Percentiles rank a stretch among this genome's conserved stretches.
These are phyloP conservation scores for Asterophora parasitica DNA, from an alignment of 768 basidiomycete species.

Conservation along the genomic window DNA sequence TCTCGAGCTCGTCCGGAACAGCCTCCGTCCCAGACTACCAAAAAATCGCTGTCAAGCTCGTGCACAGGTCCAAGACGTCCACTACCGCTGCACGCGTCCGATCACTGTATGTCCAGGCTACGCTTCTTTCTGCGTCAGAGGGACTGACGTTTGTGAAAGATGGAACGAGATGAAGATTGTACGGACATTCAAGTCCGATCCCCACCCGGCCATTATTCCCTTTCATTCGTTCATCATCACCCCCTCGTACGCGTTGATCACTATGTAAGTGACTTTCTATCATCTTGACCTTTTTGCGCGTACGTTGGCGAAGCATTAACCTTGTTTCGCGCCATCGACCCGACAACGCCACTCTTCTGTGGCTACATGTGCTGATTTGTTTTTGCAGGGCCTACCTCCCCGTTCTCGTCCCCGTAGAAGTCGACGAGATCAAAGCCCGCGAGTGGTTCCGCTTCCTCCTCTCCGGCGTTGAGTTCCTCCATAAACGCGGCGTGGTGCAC, in stretches of 20 bases:
- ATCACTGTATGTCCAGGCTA: constrained; percentile 58
- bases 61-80: constrained; percentile 79
- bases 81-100: constrained; percentile 87
- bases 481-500: constrained; percentile 79
- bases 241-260: constrained; percentile 83
- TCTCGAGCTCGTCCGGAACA: constrained; percentile 25
- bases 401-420: constrained; percentile 83
- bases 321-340: too few species aligned
- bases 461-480: constrained; percentile 80
- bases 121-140: background rate
- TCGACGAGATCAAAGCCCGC: constrained; percentile 71
- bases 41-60: constrained; percentile 89
- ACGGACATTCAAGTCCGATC: constrained; percentile 73
- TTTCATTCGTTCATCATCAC: constrained; percentile 95
- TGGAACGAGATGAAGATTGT: constrained; percentile 99
- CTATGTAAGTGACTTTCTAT: constrained; percentile 58
- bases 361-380: constrained; percentile 8
- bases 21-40: constrained; percentile 35
- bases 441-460: constrained; percentile 81
- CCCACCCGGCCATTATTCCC: constrained; percentile 87
- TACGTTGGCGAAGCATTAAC: background rate
- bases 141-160: constrained; percentile 33
- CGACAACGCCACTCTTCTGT: background rate
- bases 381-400: constrained; percentile 75
- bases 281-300: constrained; percentile 3